Evolutionary conservation across 108 stramenopile species (phyloP).

Genomic region (Conticribra guillardii): DNA sequence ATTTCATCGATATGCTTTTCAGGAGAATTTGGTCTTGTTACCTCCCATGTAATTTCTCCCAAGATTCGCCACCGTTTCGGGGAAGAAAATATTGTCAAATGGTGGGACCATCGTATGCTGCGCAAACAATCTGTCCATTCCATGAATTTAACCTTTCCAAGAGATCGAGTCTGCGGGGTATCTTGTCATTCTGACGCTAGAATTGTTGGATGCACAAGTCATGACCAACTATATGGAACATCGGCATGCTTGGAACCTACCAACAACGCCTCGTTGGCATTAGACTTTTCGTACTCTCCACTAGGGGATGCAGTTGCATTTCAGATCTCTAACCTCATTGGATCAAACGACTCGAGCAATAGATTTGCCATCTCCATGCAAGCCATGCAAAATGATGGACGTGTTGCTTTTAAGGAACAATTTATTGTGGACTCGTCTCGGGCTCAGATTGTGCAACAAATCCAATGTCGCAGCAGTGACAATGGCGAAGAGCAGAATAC

Average conservation of each 20-base stretch:
- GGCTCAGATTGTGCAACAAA: not conserved
- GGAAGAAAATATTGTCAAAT: slow-evolving; percentile 2
- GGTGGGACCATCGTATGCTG: slow-evolving; percentile 16
- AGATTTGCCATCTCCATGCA: not conserved
- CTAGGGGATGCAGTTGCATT: not conserved
- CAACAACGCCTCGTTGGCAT: not conserved
- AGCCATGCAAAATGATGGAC: not conserved
- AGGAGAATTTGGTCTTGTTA: not conserved
- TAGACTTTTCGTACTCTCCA: not conserved
- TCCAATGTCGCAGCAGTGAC: not conserved
- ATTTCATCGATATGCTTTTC: slow-evolving; percentile 8
- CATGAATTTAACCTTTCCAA: slow-evolving; percentile 19
- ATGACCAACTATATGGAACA: not conserved
- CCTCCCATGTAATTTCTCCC: not conserved
- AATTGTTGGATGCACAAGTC: not conserved
- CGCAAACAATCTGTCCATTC: slow-evolving; percentile 1
- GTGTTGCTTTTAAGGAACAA: not conserved
- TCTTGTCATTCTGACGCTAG: not conserved
- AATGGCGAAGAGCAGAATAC: not conserved
- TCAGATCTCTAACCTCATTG: slow-evolving; percentile 3
- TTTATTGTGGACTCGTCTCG: slow-evolving; percentile 7
- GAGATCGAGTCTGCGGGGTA: not conserved
- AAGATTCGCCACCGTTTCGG: not conserved
- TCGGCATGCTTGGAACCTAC: not conserved
- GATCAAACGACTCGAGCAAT: slow-evolving; percentile 10